Base-by-base conservation (phyloP, 148 eudicot genomes). In the Chenopodium quinoa region DNA sequence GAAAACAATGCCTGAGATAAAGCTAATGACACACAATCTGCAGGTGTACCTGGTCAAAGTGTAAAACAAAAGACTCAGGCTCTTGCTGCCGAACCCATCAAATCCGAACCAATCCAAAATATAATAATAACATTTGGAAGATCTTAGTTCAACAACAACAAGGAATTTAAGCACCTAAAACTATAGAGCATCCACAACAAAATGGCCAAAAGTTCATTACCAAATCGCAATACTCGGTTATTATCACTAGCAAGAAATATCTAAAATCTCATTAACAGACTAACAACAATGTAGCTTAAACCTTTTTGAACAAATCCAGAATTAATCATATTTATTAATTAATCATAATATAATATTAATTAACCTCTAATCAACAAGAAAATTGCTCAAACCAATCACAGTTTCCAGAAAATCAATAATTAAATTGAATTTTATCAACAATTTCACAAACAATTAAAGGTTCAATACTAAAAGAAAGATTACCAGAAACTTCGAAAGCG, bases 1-100 rank as follows among this genome's bases (percentile, higher is more conserved):
- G 94, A 90, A 88, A 97, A 97, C 60, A 97, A 80, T 58, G 97
- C 89, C 81, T 93, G 94, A 27, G 97, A 97, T 75, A 97, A 86
- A 77, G 98, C 98, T 84, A 97, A 84, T 58, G 99, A 90, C 58
- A 97, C 99, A 85, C 99, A 97, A 88, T 97, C 99, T 67, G 86
- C 99, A 67, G 99, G 97, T 73, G 99, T 94, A 81, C 99, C 99
- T 97, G 89, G 46, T 83, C 70, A 81, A 76, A 73, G 77, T 34
- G 70, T 14, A 60, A 78, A 83, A 77, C 32, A 84, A 84, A 71
- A 77, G 13, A 56, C 7, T 73, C 78, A 73, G 65, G 58, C 27
- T 62, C 23, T 66, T 37, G n/a, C 14, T 48, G 19, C 66, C 37
- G 56, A 75, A 17, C 10, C 56, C n/a, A 52, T 40, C 22, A 20